Percentiles rank a stretch among this genome's conserved stretches.
Conservation (phyloP, 164 flowering plant genomes). For the Umbellularia californica region DNA sequence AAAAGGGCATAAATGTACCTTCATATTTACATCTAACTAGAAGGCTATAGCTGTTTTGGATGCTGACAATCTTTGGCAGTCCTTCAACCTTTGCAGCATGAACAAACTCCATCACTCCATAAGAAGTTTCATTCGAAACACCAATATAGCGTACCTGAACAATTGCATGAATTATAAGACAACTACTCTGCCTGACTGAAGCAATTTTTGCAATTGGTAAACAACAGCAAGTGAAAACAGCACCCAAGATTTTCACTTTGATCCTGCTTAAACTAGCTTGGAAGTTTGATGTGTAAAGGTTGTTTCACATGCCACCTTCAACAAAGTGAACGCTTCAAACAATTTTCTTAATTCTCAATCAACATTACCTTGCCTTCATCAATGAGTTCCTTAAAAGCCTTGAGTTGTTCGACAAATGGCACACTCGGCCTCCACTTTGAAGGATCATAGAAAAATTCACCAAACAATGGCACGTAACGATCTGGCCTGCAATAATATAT, state of each 20-base stretch:
- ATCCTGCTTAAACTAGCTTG: background rate
- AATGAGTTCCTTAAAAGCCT: constrained; percentile 77
- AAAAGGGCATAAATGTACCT: constrained; percentile 29
- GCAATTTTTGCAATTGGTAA: background rate
- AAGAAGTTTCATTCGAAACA: constrained; percentile 94
- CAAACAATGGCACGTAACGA: constrained; percentile 85
- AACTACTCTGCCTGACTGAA: background rate
- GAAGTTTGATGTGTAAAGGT: background rate
- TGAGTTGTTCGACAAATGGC: constrained; percentile 83
- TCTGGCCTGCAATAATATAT: constrained; percentile 67
- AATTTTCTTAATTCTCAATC: background rate
- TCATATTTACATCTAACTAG: constrained; percentile 67
- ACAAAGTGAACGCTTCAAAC: background rate
- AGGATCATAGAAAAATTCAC: constrained; percentile 62
- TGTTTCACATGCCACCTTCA: background rate
- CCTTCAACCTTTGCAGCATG: constrained; percentile 85
- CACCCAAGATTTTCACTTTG: background rate
- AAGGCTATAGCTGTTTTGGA: constrained; percentile 84
- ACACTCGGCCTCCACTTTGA: constrained; percentile 87
- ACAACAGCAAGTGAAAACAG: background rate
- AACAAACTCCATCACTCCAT: constrained; percentile 96
- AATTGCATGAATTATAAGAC: background rate
- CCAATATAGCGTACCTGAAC: constrained; percentile 85
- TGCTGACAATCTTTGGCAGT: constrained; percentile 90
- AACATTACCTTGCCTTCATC: constrained; percentile 80